A percentile compares a stretch with the other conserved stretches of the same genome.
Evolutionary conservation across 805 yeast genomes (phyloP).

Genomic region (Geotrichum ghanense): DNA sequence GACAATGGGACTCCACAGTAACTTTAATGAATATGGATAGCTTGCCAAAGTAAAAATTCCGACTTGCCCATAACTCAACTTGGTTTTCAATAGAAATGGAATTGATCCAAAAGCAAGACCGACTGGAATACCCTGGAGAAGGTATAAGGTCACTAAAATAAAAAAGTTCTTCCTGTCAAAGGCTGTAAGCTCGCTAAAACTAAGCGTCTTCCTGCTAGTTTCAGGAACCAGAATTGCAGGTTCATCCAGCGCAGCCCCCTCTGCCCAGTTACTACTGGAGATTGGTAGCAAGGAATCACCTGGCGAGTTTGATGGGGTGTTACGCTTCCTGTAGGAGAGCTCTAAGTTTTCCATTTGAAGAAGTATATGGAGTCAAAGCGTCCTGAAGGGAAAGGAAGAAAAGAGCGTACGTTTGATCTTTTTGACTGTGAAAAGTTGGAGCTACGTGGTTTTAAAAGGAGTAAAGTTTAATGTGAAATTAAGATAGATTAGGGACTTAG

Average conservation of each 20-base stretch:
- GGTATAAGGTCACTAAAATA: conserved; percentile 60
- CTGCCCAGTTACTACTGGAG: conserved; percentile 12
- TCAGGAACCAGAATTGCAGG: not conserved
- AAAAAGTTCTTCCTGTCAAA: conserved; percentile 65
- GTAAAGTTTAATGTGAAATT: too few species aligned
- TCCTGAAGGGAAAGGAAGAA: too few species aligned
- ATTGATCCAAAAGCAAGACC: conserved; percentile 92
- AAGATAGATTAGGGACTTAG: too few species aligned
- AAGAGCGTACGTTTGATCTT: too few species aligned
- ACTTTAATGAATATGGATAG: conserved; percentile 86
- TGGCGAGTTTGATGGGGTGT: not conserved
- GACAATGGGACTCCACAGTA: conserved; percentile 92
- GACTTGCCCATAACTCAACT: conserved; percentile 75
- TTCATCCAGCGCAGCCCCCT: not conserved
- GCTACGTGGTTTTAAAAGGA: too few species aligned
- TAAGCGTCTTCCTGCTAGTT: conserved; percentile 9
- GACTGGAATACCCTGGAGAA: conserved; percentile 93
- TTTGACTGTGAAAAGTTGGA: too few species aligned
- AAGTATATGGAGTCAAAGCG: not conserved
- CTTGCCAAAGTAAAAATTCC: conserved; percentile 88
- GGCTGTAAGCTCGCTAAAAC: conserved; percentile 21
- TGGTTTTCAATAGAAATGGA: conserved; percentile 78
- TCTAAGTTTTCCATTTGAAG: not conserved
- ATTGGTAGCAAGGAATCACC: conserved; percentile 9
- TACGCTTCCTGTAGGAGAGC: not conserved